Conservation (phyloP, 371 early-diverging fungal species). For the Mucor circinelloides region DNA sequence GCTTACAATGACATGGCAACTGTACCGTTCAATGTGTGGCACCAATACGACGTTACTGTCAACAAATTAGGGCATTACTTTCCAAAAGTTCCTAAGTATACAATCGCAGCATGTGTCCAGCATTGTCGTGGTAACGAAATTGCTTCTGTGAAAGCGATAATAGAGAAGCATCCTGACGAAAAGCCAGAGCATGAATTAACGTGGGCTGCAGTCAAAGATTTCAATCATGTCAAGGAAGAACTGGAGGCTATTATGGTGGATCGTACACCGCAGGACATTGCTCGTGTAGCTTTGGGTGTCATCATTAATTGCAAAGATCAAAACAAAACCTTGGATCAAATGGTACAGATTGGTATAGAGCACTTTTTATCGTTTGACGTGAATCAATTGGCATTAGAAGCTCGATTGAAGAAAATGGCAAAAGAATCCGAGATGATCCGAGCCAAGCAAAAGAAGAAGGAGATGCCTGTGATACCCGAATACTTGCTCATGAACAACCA, state of each 20-base stretch:
- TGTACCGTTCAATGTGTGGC: conserved; percentile 43
- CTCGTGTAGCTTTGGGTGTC: conserved; percentile 47
- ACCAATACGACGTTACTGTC: conserved; percentile 31
- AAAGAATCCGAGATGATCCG: conserved; percentile 21
- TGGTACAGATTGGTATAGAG: conserved; percentile 47
- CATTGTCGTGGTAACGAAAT: conserved; percentile 24
- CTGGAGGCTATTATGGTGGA: conserved; percentile 48
- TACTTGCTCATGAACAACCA: conserved; percentile 47
- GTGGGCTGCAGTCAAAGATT: conserved; percentile 22
- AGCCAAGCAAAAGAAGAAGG: conserved; percentile 14
- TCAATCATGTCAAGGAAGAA: conserved; percentile 30
- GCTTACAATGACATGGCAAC: conserved; percentile 19
- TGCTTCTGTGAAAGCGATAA: conserved; percentile 23
- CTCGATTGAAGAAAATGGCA: conserved; percentile 34
- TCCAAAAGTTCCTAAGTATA: conserved; percentile 6
- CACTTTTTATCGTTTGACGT: conserved; percentile 45
- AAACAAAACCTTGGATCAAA: conserved; percentile 20
- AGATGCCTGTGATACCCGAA: conserved; percentile 45
- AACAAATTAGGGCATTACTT: conserved; percentile 7
- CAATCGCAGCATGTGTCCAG: conserved; percentile 18
- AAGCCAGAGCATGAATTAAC: conserved; percentile 21
- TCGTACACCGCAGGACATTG: conserved; percentile 36
- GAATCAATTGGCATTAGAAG: conserved; percentile 34
- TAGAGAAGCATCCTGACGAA: conserved; percentile 23
- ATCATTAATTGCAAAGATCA: conserved; percentile 27